Base-by-base conservation (phyloP, 2,329 filamentous ascomycete genomes). In the Trichoderma afroharzianum region DNA sequence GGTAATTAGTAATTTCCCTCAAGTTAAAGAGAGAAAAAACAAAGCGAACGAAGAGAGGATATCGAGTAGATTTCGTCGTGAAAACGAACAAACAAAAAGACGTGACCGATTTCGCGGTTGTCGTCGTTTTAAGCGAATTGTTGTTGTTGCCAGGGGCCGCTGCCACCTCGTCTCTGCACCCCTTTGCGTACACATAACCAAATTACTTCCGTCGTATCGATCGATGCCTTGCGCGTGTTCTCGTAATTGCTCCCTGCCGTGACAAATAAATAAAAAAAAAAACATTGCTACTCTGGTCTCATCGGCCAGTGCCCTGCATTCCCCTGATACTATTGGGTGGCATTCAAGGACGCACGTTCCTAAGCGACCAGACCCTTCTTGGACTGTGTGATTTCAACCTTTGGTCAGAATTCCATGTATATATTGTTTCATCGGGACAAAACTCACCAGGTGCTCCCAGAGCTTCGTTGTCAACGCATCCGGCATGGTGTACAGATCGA, bases 401-500 rank as follows among this genome's bases (percentile, higher is more conserved):
- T 6, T 3, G 12, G 32, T 61, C 26, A 68, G 57, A 61, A 21
- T 4, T 5, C 12, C 21, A 50, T 12, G n/a, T 21, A 21, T 0
- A 21, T 12, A 18, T 50, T 9, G n/a, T 50, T 14, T 50, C n/a
- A n/a, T 15, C 15, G 32, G 8, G 39, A n/a, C 1, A 26, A 26
- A 50, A 80, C 82, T 80, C 80, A 86, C 87, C 76, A 90, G 79
- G 80, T 96, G 97, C 73, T 98, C 95, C 95, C 95, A 98, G 72
- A 99, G 90, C 90, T 94, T 94, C 82, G 96, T 97, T 80, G 96
- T 92, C 47, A 98, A 87, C 32, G 85, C 83, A 75, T 98, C 96
- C 1, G 96, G 95, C 74, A 99, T 90, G n/a, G 96, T 98, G 84
- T 97, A 98, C 72, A 99, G 88, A 79, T 99, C 96, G 76, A 99